Conservation (phyloP, 2,329 filamentous ascomycete species). For the Rhinocladiella similis region DNA sequence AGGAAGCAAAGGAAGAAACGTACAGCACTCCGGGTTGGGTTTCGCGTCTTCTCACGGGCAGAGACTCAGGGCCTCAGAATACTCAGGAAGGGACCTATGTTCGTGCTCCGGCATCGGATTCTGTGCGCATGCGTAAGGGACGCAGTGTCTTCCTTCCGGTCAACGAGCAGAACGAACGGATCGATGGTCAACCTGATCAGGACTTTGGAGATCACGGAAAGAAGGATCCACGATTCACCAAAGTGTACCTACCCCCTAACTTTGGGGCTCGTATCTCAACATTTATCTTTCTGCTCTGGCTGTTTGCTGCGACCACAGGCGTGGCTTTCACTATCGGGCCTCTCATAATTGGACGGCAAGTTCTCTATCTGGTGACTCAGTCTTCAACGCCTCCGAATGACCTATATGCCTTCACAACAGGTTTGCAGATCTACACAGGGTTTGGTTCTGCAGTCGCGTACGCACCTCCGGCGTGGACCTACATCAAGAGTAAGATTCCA, state of each 20-base stretch:
- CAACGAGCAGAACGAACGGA: constrained; percentile 63
- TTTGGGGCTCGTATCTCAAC: constrained; percentile 78
- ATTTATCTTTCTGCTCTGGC: constrained; percentile 89
- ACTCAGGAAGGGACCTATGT: constrained; percentile 74
- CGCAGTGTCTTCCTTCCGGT: constrained; percentile 78
- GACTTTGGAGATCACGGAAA: constrained; percentile 61
- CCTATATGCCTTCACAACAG: constrained; percentile 92
- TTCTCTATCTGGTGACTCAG: constrained; percentile 74
- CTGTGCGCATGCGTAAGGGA: constrained; percentile 89
- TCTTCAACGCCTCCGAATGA: constrained; percentile 78
- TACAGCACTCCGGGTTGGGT: constrained; percentile 50
- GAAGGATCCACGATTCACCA: constrained; percentile 62
- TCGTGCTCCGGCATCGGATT: constrained; percentile 89
- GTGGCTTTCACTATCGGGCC: constrained; percentile 84
- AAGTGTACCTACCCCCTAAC: constrained; percentile 79
- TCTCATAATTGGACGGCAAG: constrained; percentile 75
- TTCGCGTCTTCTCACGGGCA: constrained; percentile 28
- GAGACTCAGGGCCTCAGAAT: constrained; percentile 22
- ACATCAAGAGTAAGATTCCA: constrained; percentile 11
- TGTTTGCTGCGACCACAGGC: constrained; percentile 86
- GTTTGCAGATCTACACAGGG: constrained; percentile 76
- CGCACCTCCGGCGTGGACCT: constrained; percentile 25
- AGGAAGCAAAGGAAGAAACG: constrained; percentile 78
- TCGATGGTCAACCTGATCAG: constrained; percentile 59
- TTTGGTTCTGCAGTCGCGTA: constrained; percentile 63